Base-by-base conservation (phyloP, 1,284 basidiomycete species). In the Peniophora sp. region DNA sequence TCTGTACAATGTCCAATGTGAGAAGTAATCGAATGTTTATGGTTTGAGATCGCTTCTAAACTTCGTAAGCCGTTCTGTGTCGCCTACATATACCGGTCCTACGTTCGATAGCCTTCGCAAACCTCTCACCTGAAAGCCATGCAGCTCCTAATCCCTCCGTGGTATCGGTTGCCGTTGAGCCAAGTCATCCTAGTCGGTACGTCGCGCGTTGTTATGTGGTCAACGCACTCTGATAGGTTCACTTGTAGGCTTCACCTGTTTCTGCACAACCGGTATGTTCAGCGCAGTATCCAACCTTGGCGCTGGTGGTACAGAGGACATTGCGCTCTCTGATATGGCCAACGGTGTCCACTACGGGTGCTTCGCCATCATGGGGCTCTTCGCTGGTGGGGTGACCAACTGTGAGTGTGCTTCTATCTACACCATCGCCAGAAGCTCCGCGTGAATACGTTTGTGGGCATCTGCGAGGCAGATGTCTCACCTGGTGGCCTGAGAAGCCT, bases 181-280 rank as follows among this genome's bases (percentile, higher is more conserved):
- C 44, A 45, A 22, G 23, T 45, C 20, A 20, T 45, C 23, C 20
- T 45, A 16, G 44, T 45, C 44, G 44, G 44, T 45, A 6, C 44
- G 44, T 45, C n/a, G 14, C 20, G 11, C 20, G n/a, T n/a, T n/a
- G n/a, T n/a, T n/a, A n/a, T n/a, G n/a, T n/a, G n/a, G n/a, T n/a
- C n/a, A n/a, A n/a, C n/a, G n/a, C n/a, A n/a, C n/a, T n/a, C n/a
- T n/a, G n/a, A n/a, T n/a, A n/a, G n/a, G n/a, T n/a, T n/a, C n/a
- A n/a, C n/a, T 55, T 36, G 49, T 55, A 47, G 59, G 59, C 36
- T 48, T 64, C 24, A 61, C 60, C 23, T 62, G 59, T 55, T 72
- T 74, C 57, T 65, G 67, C 20, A 70, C 72, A 11, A 67, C 71
- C 27, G 77, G 78, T 51, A 72, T 78, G 69, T 79, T 74, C 69